These are phyloP conservation scores for Buxus sempervirens DNA, from an alignment of 164 flowering plant species.

Conservation along the genomic window DNA sequence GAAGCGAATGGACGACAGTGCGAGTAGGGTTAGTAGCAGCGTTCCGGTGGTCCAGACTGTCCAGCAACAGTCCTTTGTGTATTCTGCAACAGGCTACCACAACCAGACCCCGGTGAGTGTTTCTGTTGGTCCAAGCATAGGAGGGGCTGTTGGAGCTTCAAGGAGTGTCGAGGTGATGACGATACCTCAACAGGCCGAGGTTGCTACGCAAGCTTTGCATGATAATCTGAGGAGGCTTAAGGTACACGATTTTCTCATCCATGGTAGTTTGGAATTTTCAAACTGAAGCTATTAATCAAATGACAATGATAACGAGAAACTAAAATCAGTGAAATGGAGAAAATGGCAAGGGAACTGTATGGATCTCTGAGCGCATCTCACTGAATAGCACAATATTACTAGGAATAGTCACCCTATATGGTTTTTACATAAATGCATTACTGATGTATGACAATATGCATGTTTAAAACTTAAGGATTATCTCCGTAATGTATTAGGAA, in stretches of 20 bases:
- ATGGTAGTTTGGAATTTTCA: neutral
- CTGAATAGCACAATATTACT: too few relatives aligned
- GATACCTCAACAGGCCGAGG: slow-evolving; percentile 69
- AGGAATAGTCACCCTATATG: too few relatives aligned
- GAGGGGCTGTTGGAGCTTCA: slow-evolving; percentile 41
- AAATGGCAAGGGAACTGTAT: too few relatives aligned
- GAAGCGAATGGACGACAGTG: slow-evolving; percentile 74
- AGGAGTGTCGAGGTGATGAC: slow-evolving; percentile 52
- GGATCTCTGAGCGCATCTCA: too few relatives aligned
- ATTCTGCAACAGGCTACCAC: slow-evolving; percentile 27
- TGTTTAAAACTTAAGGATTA: too few relatives aligned
- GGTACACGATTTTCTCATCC: slow-evolving; percentile 37
- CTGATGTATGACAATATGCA: too few relatives aligned
- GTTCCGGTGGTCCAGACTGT: slow-evolving; percentile 26
- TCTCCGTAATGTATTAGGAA: too few relatives aligned
- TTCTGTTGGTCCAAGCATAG: slow-evolving; percentile 31
- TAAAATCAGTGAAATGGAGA: too few relatives aligned
- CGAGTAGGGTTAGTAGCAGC: slow-evolving; percentile 31
- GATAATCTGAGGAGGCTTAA: slow-evolving; percentile 53
- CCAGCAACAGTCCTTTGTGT: slow-evolving; percentile 29
- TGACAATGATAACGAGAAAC: neutral
- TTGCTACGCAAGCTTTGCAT: slow-evolving; percentile 62
- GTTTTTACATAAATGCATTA: too few relatives aligned
- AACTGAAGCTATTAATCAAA: too few relatives aligned
- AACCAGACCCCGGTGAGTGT: slow-evolving; percentile 18